phyloP scores from a whole-genome alignment of 768 basidiomycete species.

The Cantharellus cinnabarinus region DNA sequence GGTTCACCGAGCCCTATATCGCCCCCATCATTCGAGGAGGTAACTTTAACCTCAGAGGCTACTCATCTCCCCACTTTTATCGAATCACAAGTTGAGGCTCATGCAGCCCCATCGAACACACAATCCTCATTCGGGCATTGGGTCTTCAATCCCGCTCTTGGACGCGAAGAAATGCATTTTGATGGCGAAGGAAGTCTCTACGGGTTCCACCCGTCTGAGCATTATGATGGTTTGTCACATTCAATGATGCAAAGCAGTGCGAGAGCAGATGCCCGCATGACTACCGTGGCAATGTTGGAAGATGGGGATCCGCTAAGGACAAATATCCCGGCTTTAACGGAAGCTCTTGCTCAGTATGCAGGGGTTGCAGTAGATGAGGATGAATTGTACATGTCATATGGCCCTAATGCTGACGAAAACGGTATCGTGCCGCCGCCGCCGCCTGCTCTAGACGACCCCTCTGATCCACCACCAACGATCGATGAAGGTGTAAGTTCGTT shows the following conservation, averaged over 20 bases:
- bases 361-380: constrained; percentile 22
- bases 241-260: constrained; percentile 28
- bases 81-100: constrained; percentile 50
- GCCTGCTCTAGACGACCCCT: constrained; percentile 67
- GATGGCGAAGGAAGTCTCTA: constrained; percentile 57
- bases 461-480: constrained; percentile 74
- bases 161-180: constrained; percentile 6
- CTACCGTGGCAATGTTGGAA: constrained; percentile 32
- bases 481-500: constrained; percentile 24
- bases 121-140: constrained; percentile 9
- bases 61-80: constrained; percentile 47
- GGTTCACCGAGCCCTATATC: background rate
- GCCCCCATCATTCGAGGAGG: background rate
- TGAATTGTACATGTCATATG: background rate
- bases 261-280: constrained; percentile 49
- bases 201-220: constrained; percentile 48
- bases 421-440: constrained; percentile 51
- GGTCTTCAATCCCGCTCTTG: background rate
- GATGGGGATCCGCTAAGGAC: constrained; percentile 21
- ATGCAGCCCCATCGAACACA: constrained; percentile 13
- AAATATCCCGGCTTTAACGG: constrained; percentile 19
- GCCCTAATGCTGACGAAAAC: constrained; percentile 9
- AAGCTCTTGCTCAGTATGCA: constrained; percentile 36
- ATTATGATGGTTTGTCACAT: constrained; percentile 66
- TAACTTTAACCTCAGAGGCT: constrained; percentile 3